Conservation (phyloP, 2,329 filamentous ascomycete genomes). For the Sarocladiaceae sp. region DNA sequence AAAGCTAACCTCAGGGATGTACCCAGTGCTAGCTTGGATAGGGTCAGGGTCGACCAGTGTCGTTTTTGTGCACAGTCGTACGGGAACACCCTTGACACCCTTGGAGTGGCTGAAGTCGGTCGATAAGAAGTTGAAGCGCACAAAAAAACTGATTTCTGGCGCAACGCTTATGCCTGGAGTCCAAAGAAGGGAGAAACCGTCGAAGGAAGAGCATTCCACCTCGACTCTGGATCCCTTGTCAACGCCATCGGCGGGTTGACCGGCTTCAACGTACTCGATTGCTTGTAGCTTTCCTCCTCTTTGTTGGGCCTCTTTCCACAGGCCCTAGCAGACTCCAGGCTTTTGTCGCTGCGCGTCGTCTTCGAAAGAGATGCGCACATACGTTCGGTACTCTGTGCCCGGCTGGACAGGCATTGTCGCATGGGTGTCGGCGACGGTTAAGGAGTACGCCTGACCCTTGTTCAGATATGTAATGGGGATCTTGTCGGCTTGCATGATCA, state of each 20-base stretch:
- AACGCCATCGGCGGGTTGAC: conserved; percentile 52
- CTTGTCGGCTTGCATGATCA: conserved; percentile 84
- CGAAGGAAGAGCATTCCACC: conserved; percentile 74
- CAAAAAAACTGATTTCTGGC: conserved; percentile 76
- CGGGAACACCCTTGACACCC: conserved; percentile 94
- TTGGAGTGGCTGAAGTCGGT: conserved; percentile 99
- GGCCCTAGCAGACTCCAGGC: conserved; percentile 74
- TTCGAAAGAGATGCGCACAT: conserved; percentile 92
- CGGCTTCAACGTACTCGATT: conserved; percentile 80
- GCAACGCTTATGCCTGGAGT: conserved; percentile 62
- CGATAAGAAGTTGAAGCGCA: conserved; percentile 96
- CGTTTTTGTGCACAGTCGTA: conserved; percentile 88
- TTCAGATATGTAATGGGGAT: conserved; percentile 98
- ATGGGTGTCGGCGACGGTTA: conserved; percentile 74
- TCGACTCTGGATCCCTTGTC: conserved; percentile 64
- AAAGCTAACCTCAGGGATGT: conserved; percentile 69
- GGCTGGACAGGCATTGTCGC: conserved; percentile 51
- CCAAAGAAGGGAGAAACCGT: conserved; percentile 91
- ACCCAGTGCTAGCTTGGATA: conserved; percentile 39
- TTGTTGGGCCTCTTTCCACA: conserved; percentile 96
- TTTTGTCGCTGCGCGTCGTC: conserved; percentile 87
- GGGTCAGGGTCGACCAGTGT: conserved; percentile 50
- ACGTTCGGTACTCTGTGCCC: conserved; percentile 76
- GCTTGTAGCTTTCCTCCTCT: conserved; percentile 87
- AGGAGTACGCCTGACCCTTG: conserved; percentile 89